These are phyloP conservation scores for Isatis lusitanica DNA, from an alignment of 441 rosid genomes.

Conservation along the genomic window DNA sequence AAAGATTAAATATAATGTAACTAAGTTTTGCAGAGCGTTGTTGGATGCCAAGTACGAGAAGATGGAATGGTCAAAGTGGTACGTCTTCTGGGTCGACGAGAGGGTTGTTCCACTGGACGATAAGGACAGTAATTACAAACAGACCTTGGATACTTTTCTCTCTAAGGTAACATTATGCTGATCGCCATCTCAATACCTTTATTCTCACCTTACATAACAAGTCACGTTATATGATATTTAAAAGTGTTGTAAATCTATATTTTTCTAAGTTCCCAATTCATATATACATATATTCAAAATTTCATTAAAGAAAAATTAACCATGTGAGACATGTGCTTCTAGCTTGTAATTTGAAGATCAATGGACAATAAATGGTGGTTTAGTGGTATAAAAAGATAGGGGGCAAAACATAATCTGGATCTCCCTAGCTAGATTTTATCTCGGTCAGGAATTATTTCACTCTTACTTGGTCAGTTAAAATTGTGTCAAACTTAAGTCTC, in stretches of 20 bases:
- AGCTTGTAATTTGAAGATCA: too few species aligned
- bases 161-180: constrained; percentile 48
- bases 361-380: too few species aligned
- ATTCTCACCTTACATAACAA: background rate
- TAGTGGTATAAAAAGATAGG: too few species aligned
- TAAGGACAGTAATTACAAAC: constrained; percentile 76
- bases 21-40: constrained; percentile 50
- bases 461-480: background rate
- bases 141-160: constrained; percentile 72
- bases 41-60: constrained; percentile 49
- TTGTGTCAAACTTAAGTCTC: background rate
- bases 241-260: too few species aligned
- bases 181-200: background rate
- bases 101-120: constrained; percentile 80
- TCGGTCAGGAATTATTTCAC: background rate
- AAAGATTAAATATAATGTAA: background rate
- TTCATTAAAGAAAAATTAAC: too few species aligned
- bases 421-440: background rate
- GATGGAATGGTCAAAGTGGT: constrained; percentile 89
- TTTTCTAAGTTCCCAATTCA: too few species aligned
- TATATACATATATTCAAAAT: too few species aligned
- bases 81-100: constrained; percentile 87
- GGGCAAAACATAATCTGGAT: background rate
- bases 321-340: too few species aligned
- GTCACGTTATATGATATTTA: background rate